These are phyloP conservation scores for Moricandia arvensis DNA, from an alignment of 345 rosid genomes.

Conservation along the genomic window DNA sequence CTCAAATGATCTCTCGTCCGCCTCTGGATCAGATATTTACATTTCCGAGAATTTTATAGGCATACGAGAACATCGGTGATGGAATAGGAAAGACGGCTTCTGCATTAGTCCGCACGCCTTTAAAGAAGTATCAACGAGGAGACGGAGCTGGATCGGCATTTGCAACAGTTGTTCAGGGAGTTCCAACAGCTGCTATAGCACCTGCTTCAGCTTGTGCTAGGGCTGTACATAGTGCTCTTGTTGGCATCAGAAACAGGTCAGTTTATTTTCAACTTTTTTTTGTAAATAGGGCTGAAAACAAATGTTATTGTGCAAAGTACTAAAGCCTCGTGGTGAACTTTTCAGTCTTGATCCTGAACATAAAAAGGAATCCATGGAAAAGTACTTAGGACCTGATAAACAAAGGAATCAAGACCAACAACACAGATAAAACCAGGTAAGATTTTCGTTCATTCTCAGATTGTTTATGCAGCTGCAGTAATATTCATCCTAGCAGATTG, in stretches of 20 bases:
- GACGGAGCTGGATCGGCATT: slow-evolving; percentile 79
- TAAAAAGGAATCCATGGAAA: slow-evolving; percentile 97
- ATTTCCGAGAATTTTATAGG: slow-evolving; percentile 48
- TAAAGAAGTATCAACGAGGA: slow-evolving; percentile 80
- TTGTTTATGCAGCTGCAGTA: background rate
- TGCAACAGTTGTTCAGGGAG: slow-evolving; percentile 71
- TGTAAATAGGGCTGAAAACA: background rate
- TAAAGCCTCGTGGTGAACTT: background rate
- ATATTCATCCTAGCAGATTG: background rate
- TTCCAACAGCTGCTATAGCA: slow-evolving; percentile 94
- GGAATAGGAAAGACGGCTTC: slow-evolving; percentile 91
- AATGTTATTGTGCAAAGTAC: background rate
- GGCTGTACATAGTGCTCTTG: slow-evolving; percentile 75
- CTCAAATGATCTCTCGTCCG: background rate
- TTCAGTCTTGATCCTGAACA: slow-evolving; percentile 94
- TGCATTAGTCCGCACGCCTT: slow-evolving; percentile 77
- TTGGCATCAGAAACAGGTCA: slow-evolving; percentile 91
- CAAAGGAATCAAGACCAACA: slow-evolving; percentile 41
- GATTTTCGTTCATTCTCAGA: background rate
- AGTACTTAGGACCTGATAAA: slow-evolving; percentile 72
- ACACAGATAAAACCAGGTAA: slow-evolving; percentile 20
- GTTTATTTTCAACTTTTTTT: background rate
- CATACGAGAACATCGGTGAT: slow-evolving; percentile 76
- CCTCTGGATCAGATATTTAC: slow-evolving; percentile 25
- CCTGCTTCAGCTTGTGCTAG: slow-evolving; percentile 85